These are phyloP conservation scores for Teratosphaeriaceae sp. DNA, from an alignment of 2,329 filamentous ascomycete genomes.

Conservation along the genomic window DNA sequence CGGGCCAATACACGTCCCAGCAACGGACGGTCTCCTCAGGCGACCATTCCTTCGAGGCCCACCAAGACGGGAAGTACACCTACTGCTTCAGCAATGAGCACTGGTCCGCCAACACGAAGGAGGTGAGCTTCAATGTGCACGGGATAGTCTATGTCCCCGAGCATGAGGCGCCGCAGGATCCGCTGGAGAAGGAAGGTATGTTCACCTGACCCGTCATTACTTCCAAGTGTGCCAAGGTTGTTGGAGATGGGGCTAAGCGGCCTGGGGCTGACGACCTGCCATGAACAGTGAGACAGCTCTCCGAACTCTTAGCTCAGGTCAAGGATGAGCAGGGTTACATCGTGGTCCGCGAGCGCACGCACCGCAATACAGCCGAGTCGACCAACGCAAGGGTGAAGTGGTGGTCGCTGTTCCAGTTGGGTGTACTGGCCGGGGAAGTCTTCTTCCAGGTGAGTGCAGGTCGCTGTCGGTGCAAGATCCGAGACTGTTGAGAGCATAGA, in stretches of 20 bases:
- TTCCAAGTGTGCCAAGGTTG: no score
- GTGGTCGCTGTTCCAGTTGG: conserved; percentile 98
- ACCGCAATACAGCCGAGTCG: conserved; percentile 97
- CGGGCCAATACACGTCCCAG: conserved; percentile 67
- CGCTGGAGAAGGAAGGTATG: conserved; percentile 80
- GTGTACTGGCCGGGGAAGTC: conserved; percentile 81
- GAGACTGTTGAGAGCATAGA: no score
- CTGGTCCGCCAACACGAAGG: conserved; percentile 93
- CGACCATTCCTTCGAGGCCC: conserved; percentile 85
- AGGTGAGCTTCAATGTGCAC: conserved; percentile 98
- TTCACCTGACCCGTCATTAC: neutral
- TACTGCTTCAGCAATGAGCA: conserved; percentile 99
- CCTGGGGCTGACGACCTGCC: neutral
- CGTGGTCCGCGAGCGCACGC: conserved; percentile 86
- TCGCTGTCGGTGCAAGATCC: conserved; percentile 14
- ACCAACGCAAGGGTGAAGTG: conserved; percentile 97
- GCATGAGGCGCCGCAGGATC: conserved; percentile 73
- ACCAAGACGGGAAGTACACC: conserved; percentile 76
- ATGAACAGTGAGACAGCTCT: conserved; percentile 67
- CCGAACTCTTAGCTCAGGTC: conserved; percentile 81
- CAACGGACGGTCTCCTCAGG: conserved; percentile 79
- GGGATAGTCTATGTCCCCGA: conserved; percentile 97
- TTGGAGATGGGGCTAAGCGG: no score
- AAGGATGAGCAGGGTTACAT: conserved; percentile 99
- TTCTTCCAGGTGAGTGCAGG: conserved; percentile 54